These are phyloP conservation scores for Saksenaea vasiformis DNA, from an alignment of 371 early-diverging fungal genomes.

Conservation along the genomic window DNA sequence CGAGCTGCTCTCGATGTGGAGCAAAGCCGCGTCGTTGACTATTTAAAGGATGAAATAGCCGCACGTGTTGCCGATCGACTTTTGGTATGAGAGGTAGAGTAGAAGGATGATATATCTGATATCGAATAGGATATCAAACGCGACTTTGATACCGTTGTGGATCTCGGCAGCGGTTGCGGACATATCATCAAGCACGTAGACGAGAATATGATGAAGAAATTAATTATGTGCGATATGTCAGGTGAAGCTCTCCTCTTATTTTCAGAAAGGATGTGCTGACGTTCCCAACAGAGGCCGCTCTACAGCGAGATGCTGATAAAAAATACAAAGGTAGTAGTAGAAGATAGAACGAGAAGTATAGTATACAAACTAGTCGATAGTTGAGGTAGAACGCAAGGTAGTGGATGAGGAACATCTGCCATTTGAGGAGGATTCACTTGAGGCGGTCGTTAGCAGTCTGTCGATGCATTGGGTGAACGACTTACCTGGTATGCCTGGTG, in stretches of 20 bases:
- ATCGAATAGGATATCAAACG: constrained; percentile 73
- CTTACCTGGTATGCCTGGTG: constrained; percentile 66
- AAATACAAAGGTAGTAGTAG: constrained; percentile 60
- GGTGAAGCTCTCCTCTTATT: constrained; percentile 28
- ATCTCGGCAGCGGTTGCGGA: constrained; percentile 90
- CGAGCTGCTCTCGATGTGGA: constrained; percentile 68
- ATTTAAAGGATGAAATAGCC: constrained; percentile 91
- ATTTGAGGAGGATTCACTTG: constrained; percentile 81
- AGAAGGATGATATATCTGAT: not conserved
- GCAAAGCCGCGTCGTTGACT: constrained; percentile 81
- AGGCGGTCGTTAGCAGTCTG: constrained; percentile 84
- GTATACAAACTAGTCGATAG: constrained; percentile 43
- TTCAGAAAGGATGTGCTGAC: not conserved
- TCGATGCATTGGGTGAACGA: constrained; percentile 97
- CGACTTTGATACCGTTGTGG: constrained; percentile 81
- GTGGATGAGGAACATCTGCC: constrained; percentile 84
- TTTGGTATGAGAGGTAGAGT: constrained; percentile 50
- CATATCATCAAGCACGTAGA: constrained; percentile 83
- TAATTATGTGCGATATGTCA: constrained; percentile 90
- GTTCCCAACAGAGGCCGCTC: constrained; percentile 53
- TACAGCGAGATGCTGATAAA: constrained; percentile 65
- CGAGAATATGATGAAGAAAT: constrained; percentile 75
- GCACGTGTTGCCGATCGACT: constrained; percentile 86
- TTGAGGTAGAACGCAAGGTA: constrained; percentile 74
- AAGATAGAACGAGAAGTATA: constrained; percentile 55